phyloP scores from a whole-genome alignment of 2,329 filamentous ascomycete species.

The Colletotrichum sp. region DNA sequence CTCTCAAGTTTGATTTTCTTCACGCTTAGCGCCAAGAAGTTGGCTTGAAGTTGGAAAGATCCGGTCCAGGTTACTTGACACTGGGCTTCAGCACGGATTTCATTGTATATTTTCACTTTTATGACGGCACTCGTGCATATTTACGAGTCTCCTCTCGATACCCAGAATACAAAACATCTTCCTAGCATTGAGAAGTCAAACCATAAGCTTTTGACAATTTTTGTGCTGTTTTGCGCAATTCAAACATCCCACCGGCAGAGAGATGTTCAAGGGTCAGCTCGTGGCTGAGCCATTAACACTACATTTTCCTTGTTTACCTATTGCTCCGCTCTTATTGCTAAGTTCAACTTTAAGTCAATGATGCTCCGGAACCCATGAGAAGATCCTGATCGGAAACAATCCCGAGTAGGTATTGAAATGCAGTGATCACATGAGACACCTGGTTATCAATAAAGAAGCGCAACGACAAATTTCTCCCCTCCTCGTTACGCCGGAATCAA shows the following conservation, averaged over 20 bases:
- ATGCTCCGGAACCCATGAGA: rapidly evolving
- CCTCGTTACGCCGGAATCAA: too few relatives aligned
- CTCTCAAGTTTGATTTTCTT: rapidly evolving
- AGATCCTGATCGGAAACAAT: rapidly evolving
- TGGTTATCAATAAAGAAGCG: rapidly evolving
- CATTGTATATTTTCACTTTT: not conserved
- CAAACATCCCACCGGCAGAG: too few relatives aligned
- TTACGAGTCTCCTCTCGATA: not conserved
- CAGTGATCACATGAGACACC: rapidly evolving
- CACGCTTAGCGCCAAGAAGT: rapidly evolving
- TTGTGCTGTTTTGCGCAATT: too few relatives aligned
- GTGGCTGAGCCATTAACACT: too few relatives aligned
- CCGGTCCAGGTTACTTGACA: rapidly evolving
- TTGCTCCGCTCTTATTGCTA: too few relatives aligned
- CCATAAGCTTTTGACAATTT: too few relatives aligned
- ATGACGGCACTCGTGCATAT: rapidly evolving
- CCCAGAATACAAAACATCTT: not conserved
- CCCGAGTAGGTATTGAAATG: too few relatives aligned
- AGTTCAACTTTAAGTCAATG: too few relatives aligned
- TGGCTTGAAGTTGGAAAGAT: too few relatives aligned
- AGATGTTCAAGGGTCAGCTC: too few relatives aligned
- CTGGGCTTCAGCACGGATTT: not conserved
- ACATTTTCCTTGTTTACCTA: too few relatives aligned
- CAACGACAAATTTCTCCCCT: rapidly evolving
- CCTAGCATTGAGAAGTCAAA: too few relatives aligned